Evolutionary conservation across 2,329 filamentous ascomycete genomes (phyloP).

Genomic region (Aureobasidium lini): DNA sequence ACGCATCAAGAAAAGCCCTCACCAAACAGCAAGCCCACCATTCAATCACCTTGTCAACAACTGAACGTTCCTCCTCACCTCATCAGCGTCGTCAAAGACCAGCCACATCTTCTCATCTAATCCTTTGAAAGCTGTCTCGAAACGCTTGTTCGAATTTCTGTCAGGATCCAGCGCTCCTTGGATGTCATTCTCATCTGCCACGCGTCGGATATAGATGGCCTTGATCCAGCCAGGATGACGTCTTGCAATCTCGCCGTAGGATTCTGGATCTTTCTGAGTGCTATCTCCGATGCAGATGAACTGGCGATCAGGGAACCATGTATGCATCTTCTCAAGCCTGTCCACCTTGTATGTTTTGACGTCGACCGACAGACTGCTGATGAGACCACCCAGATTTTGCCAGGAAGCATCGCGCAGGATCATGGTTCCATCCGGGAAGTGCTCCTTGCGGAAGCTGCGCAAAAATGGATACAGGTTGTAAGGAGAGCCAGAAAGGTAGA

Average conservation of each 20-base stretch:
- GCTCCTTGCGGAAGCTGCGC: slow-evolving; percentile 58
- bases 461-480: slow-evolving; percentile 93
- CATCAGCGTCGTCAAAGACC: slow-evolving; percentile 70
- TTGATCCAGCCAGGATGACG: slow-evolving; percentile 68
- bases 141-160: slow-evolving; percentile 58
- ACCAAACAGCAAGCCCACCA: neutral
- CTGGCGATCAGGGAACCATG: slow-evolving; percentile 69
- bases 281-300: slow-evolving; percentile 85
- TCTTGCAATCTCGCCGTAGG: slow-evolving; percentile 71
- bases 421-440: slow-evolving; percentile 72
- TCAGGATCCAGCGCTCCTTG: slow-evolving; percentile 68
- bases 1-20: neutral
- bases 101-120: slow-evolving; percentile 67
- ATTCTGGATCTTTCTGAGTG: slow-evolving; percentile 84
- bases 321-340: slow-evolving; percentile 68
- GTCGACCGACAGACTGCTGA: slow-evolving; percentile 69
- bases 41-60: neutral
- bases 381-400: slow-evolving; percentile 73
- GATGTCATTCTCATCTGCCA: slow-evolving; percentile 53
- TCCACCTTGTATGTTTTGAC: slow-evolving; percentile 82
- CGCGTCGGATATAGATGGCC: slow-evolving; percentile 78
- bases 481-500: slow-evolving; percentile 88
- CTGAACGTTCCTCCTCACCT: slow-evolving; percentile 42
- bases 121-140: slow-evolving; percentile 73
- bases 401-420: slow-evolving; percentile 79